Percentiles rank a stretch among this genome's conserved stretches.
phyloP scores from a whole-genome alignment of 495 filamentous ascomycete species.

The Symbiotaphrina buchneri region DNA sequence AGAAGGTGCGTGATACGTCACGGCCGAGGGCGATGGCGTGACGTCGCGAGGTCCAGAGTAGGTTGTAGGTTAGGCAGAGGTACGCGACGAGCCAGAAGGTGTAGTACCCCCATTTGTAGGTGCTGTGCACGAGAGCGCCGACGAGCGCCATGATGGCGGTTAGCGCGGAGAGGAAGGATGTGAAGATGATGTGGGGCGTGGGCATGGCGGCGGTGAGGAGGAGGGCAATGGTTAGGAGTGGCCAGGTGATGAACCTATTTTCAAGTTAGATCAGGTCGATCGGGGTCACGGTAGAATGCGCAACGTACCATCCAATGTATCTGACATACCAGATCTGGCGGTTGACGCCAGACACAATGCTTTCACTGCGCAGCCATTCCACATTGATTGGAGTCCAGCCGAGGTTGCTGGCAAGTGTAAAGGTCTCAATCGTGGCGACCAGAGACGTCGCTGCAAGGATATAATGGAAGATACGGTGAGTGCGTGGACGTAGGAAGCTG shows the following conservation, averaged over 20 bases:
- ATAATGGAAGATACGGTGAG: constrained; percentile 45
- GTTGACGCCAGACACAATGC: constrained; percentile 18
- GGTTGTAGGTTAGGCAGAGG: constrained; percentile 30
- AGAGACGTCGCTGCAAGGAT: constrained; percentile 35
- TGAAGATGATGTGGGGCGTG: constrained; percentile 38
- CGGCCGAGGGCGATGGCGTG: constrained; percentile 27
- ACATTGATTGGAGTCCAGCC: constrained; percentile 37
- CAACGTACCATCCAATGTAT: constrained; percentile 39
- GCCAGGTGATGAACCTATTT: constrained; percentile 19
- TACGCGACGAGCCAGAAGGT: constrained; percentile 36
- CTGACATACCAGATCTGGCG: constrained; percentile 51
- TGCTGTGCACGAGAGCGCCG: constrained; percentile 30
- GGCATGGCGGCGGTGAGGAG: constrained; percentile 41
- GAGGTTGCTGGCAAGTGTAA: constrained; percentile 42
- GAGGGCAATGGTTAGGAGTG: constrained; percentile 33
- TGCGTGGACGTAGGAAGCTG: constrained; percentile 23
- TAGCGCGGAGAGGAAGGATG: constrained; percentile 33
- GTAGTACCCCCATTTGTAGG: constrained; percentile 42
- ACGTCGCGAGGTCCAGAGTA: constrained; percentile 25
- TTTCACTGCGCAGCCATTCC: constrained; percentile 22
- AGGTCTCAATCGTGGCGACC: constrained; percentile 43
- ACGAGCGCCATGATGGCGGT: constrained; percentile 41
- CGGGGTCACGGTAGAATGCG: no score
- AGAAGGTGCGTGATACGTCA: constrained; percentile 24
- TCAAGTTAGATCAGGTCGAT: no score